phyloP scores from a whole-genome alignment of 2,329 filamentous ascomycete species.

The Nigrograna mackinnonii region DNA sequence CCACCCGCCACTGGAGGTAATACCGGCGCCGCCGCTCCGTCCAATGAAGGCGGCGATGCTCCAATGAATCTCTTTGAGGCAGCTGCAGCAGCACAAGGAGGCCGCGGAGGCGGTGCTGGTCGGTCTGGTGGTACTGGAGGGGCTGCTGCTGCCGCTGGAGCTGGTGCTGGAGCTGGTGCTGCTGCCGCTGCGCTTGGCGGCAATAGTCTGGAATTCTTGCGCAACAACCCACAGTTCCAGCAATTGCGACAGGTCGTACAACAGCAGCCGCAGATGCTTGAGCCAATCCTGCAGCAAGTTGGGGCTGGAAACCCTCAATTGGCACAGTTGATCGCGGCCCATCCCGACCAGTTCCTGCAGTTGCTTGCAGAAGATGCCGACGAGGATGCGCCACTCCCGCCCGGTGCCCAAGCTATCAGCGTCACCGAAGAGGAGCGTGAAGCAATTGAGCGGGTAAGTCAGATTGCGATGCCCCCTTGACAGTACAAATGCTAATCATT shows the following conservation, averaged over 20 bases:
- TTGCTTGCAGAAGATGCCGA: conserved; percentile 86
- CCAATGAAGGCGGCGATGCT: conserved; percentile 58
- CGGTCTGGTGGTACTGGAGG: conserved; percentile 43
- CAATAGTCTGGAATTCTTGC: conserved; percentile 88
- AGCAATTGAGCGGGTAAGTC: conserved; percentile 87
- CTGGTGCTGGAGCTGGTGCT: conserved; percentile 54
- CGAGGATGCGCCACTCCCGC: conserved; percentile 81
- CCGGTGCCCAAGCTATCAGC: conserved; percentile 84
- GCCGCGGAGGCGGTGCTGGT: conserved; percentile 43
- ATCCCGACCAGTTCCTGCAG: conserved; percentile 91
- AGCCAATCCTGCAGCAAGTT: conserved; percentile 95
- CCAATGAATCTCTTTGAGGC: conserved; percentile 90
- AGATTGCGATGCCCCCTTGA: neutral
- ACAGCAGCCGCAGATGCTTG: conserved; percentile 97
- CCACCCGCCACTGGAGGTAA: conserved; percentile 54
- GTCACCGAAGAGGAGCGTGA: conserved; percentile 97
- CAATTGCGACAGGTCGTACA: conserved; percentile 96
- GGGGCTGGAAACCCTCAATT: conserved; percentile 93
- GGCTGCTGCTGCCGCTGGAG: conserved; percentile 50
- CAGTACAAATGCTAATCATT: conserved; percentile 14
- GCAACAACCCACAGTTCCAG: conserved; percentile 96
- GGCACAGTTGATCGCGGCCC: conserved; percentile 86
- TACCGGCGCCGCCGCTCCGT: conserved; percentile 30
- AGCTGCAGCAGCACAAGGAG: conserved; percentile 69
- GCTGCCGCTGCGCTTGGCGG: conserved; percentile 56